Evolutionary conservation across 2,329 filamentous ascomycete species (phyloP).

Genomic region (Aspergillus niger): DNA sequence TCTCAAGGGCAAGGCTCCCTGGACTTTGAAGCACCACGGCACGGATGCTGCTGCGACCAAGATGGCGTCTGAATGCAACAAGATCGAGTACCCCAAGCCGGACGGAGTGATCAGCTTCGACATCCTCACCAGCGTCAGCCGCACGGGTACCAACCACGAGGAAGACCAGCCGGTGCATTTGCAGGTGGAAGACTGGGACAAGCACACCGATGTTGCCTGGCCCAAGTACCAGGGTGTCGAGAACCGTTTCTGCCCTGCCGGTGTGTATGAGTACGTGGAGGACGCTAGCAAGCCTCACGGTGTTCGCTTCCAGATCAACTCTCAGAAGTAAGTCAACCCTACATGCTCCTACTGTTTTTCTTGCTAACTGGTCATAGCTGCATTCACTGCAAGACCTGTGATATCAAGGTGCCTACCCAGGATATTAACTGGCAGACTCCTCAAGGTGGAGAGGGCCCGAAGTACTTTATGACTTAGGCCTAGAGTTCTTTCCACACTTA

Average conservation of each 20-base stretch:
- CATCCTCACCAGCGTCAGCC: conserved; percentile 89
- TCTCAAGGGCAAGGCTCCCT: conserved; percentile 80
- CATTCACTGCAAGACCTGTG: conserved; percentile 99
- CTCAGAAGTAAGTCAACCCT: conserved; percentile 79
- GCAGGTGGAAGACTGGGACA: conserved; percentile 93
- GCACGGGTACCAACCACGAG: conserved; percentile 97
- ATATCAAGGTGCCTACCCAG: conserved; percentile 95
- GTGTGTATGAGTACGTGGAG: conserved; percentile 97
- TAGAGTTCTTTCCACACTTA: not conserved
- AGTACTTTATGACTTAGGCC: conserved; percentile 62
- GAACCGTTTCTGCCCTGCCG: conserved; percentile 95
- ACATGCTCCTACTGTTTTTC: not conserved
- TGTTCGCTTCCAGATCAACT: conserved; percentile 95
- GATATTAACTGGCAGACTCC: conserved; percentile 98
- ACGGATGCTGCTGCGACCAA: conserved; percentile 79
- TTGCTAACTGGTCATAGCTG: conserved; percentile 61
- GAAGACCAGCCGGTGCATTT: conserved; percentile 97
- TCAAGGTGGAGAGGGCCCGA: conserved; percentile 79
- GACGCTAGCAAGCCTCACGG: conserved; percentile 83
- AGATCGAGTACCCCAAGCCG: conserved; percentile 96
- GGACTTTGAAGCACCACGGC: conserved; percentile 85
- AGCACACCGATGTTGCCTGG: conserved; percentile 79
- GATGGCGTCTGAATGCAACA: conserved; percentile 73
- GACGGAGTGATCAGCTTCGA: conserved; percentile 95
- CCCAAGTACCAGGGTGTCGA: conserved; percentile 89